Base-by-base conservation (phyloP, 345 rosid genomes). In the Bruguiera gymnorhiza region DNA sequence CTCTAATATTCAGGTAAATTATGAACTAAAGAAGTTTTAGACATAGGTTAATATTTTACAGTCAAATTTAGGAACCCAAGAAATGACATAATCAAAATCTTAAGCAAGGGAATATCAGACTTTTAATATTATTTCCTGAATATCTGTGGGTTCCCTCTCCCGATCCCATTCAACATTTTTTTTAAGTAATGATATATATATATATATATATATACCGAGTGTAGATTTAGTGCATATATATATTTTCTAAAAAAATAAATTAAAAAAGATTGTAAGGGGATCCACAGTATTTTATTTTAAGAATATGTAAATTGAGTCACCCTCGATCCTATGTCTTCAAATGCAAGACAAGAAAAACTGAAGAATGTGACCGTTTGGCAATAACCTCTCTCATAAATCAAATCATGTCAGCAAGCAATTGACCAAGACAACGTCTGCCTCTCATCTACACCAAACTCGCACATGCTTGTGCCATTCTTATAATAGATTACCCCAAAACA, bases 21-120 rank as follows among this genome's bases (percentile, higher is more conserved):
- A 39, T 39, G 11, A 11, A 11, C 16, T 8, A 39, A 9, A 39
- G 46, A 39, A 39, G 10, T 39, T 39, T 39, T 39, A 39, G 46
- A 11, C 3, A 39, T 11, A 10, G 15, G 16, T 39, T 52, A 20
- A 58, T 2, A 50, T 30, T 26, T 52, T 20, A 58, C 2, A 50
- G 52, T 26, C 69, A n/a, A 70, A 60, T 70, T 70, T 66, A 55
- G 58, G 55, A 78, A 72, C 65, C 83, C 81, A 77, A 88, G 79
- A 80, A 81, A 79, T 62, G 72, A 81, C 87, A 80, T 59, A 26
- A 55, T 75, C 71, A 74, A 75, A 77, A 81, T 71, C 55, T 65
- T 59, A 75, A 67, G 83, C 62, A 71, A 84, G 74, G 81, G 72
- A 31, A 78, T 61, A 74, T 57, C 67, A 68, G 88, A 75, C 81